Evolutionary conservation across 306 rosid species (phyloP).

Genomic region (Astragalus glycyphyllos): DNA sequence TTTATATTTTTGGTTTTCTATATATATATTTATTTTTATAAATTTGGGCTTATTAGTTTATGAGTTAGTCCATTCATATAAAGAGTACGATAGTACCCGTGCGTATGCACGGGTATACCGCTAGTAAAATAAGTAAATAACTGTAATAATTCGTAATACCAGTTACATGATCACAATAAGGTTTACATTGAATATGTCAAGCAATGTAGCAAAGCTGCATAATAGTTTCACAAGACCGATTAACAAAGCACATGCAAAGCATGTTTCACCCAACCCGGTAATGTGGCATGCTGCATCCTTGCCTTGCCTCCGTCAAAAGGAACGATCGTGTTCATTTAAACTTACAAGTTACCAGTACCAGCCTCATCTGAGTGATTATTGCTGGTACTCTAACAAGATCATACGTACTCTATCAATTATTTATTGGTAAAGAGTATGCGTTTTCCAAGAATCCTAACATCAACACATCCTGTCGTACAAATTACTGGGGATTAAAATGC

Average conservation of each 20-base stretch:
- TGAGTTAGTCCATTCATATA: too few relatives aligned
- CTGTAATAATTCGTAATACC: background rate
- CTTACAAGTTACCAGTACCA: constrained; percentile 15
- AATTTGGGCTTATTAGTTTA: too few relatives aligned
- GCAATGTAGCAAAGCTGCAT: constrained; percentile 10
- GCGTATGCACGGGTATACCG: too few relatives aligned
- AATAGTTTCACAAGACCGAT: constrained; percentile 23
- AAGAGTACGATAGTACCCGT: too few relatives aligned
- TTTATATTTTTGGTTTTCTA: too few relatives aligned
- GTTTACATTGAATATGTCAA: background rate
- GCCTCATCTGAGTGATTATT: constrained; percentile 11
- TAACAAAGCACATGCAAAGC: constrained; percentile 18
- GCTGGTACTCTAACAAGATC: constrained; percentile 15
- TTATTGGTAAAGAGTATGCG: constrained; percentile 14
- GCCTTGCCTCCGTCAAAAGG: constrained; percentile 20
- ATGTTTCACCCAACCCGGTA: background rate
- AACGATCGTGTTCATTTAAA: constrained; percentile 16
- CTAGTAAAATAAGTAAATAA: constrained; percentile 2
- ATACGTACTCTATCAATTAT: constrained; percentile 9
- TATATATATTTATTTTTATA: too few relatives aligned
- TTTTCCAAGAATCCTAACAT: constrained; percentile 19
- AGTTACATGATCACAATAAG: constrained; percentile 26
- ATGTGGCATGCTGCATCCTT: constrained; percentile 30
- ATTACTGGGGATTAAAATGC: constrained; percentile 54
- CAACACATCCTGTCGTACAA: constrained; percentile 33